Percentiles rank a stretch among this genome's conserved stretches.
Conservation (phyloP, 1,284 basidiomycete genomes). For the Peniophora sp. region DNA sequence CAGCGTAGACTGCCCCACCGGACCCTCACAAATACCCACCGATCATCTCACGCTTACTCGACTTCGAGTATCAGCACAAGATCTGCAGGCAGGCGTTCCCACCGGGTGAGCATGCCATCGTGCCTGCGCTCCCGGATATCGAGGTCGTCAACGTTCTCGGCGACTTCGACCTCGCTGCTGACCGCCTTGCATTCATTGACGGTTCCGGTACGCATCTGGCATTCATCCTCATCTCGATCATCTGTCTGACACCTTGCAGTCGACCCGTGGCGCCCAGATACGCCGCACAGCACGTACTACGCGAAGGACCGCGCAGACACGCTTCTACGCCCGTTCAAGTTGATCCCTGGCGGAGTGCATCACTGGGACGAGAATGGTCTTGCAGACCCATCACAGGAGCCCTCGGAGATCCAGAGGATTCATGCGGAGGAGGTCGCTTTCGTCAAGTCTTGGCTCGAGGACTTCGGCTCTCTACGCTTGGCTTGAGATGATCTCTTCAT, state of each 20-base stretch:
- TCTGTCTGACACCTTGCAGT: constrained; percentile 30
- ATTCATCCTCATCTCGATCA: constrained; percentile 13
- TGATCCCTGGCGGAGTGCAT: constrained; percentile 89
- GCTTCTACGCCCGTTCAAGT: constrained; percentile 70
- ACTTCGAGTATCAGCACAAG: constrained; percentile 72
- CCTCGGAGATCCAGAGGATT: constrained; percentile 71
- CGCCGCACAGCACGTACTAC: constrained; percentile 76
- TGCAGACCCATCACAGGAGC: constrained; percentile 58
- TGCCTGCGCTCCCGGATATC: constrained; percentile 72
- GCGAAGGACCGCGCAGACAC: constrained; percentile 70
- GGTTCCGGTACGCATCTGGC: constrained; percentile 51
- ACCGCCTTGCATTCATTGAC: constrained; percentile 82
- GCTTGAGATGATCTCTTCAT: no score
- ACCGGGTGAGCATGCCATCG: constrained; percentile 65
- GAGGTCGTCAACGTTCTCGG: constrained; percentile 75
- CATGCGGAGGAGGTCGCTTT: constrained; percentile 80
- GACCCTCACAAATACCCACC: constrained; percentile 45
- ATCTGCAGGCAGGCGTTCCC: constrained; percentile 78
- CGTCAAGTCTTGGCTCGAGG: constrained; percentile 76
- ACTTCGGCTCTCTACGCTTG: constrained; percentile 25
- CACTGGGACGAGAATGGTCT: constrained; percentile 89
- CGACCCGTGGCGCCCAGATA: constrained; percentile 86
- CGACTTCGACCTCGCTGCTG: constrained; percentile 66
- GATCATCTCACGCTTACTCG: constrained; percentile 69
- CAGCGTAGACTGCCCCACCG: constrained; percentile 58